These are phyloP conservation scores for Pontederia crassipes DNA, from an alignment of 176 grass and related monocot genomes.

Conservation along the genomic window DNA sequence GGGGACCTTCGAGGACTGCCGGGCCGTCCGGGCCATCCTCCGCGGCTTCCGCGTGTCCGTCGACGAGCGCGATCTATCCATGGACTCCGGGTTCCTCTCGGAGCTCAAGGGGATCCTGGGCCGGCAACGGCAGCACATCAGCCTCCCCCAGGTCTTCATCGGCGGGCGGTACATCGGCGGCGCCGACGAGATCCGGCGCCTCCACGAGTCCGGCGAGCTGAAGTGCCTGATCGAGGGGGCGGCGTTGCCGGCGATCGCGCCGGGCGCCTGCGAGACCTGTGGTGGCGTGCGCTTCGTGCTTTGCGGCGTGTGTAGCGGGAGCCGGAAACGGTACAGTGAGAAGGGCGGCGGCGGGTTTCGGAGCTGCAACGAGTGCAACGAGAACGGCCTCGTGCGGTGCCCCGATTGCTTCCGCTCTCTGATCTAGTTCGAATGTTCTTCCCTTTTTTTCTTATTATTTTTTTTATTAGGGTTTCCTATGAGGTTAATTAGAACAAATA, in stretches of 20 bases:
- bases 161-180: slow-evolving; percentile 3
- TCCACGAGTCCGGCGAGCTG: slow-evolving; percentile 7
- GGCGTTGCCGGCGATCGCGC: slow-evolving; percentile 44
- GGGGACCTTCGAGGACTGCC: slow-evolving; percentile 60
- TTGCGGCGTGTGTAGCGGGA: slow-evolving; percentile 51
- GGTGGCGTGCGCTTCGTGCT: slow-evolving; percentile 54
- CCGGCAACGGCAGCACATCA: slow-evolving; percentile 2
- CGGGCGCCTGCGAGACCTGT: slow-evolving; percentile 34
- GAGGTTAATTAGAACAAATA: too few relatives aligned
- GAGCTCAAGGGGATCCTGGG: slow-evolving; percentile 51
- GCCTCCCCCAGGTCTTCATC: slow-evolving; percentile 46
- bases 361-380: slow-evolving; percentile 33
- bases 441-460: background rate
- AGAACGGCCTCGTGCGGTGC: slow-evolving; percentile 16
- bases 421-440: slow-evolving; percentile 24
- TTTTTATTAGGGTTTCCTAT: too few relatives aligned
- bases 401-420: slow-evolving; percentile 39
- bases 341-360: slow-evolving; percentile 54
- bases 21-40: slow-evolving; percentile 48
- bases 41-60: slow-evolving; percentile 58
- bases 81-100: slow-evolving; percentile 59
- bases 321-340: slow-evolving; percentile 52
- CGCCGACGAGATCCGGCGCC: slow-evolving; percentile 4
- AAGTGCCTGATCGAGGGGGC: background rate
- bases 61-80: slow-evolving; percentile 87